A percentile compares a stretch with the other conserved stretches of the same genome.
Conservation (phyloP, 2,329 filamentous ascomycete genomes). For the Colletotrichum endophyticum region DNA sequence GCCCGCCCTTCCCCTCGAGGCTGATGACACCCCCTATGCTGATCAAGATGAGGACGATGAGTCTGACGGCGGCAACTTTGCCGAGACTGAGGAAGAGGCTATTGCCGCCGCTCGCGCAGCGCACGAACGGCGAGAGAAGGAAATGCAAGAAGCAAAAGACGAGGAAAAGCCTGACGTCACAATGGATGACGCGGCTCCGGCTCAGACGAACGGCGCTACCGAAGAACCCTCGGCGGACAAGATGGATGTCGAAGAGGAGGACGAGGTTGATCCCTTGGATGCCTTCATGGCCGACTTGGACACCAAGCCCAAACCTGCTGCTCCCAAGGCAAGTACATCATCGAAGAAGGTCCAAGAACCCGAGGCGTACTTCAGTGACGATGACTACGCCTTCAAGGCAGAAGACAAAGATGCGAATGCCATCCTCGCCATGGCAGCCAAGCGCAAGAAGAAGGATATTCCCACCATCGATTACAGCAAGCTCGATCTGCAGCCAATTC, state of each 20-base stretch:
- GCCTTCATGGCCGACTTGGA: conserved; percentile 88
- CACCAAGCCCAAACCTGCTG: conserved; percentile 31
- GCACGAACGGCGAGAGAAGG: conserved; percentile 81
- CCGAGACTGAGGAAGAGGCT: conserved; percentile 84
- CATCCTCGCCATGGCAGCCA: conserved; percentile 60
- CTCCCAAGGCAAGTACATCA: conserved; percentile 28
- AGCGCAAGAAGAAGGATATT: conserved; percentile 95
- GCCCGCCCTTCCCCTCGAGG: conserved; percentile 74
- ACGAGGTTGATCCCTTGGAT: conserved; percentile 86
- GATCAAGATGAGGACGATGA: conserved; percentile 73
- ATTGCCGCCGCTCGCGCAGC: conserved; percentile 85
- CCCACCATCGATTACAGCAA: conserved; percentile 86
- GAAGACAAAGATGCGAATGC: conserved; percentile 52
- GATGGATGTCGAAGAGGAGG: conserved; percentile 63
- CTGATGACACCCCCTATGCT: conserved; percentile 64
- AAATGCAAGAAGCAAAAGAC: conserved; percentile 48
- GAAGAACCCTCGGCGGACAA: conserved; percentile 34
- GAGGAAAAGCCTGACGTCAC: conserved; percentile 39
- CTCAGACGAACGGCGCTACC: conserved; percentile 27
- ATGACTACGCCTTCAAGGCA: conserved; percentile 68
- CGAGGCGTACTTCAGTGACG: conserved; percentile 87
- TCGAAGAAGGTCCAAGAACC: conserved; percentile 69
- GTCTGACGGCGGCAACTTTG: conserved; percentile 77
- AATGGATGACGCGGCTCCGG: conserved; percentile 10
- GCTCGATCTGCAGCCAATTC: conserved; percentile 81